These are phyloP conservation scores for Moniliella sp. DNA, from an alignment of 1,284 basidiomycete genomes.

Conservation along the genomic window DNA sequence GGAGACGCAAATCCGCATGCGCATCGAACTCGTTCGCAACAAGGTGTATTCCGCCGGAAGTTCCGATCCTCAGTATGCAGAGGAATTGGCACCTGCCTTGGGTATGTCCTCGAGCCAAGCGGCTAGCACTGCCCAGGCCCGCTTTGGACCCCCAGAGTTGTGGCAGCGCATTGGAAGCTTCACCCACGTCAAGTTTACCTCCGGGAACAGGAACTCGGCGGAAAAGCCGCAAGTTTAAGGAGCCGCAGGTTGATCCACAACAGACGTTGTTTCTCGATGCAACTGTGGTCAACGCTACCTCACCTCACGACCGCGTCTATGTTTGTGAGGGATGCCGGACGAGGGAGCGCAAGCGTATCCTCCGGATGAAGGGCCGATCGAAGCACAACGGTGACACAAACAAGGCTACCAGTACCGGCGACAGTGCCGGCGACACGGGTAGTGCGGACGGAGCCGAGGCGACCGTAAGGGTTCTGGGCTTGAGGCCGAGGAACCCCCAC, in stretches of 20 bases:
- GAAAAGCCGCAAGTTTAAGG: conserved; percentile 51
- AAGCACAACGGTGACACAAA: conserved; percentile 2
- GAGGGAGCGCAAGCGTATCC: conserved; percentile 38
- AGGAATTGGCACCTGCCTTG: no score
- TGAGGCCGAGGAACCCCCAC: no score
- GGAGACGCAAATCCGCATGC: conserved; percentile 46
- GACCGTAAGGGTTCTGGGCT: no score
- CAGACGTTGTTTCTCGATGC: conserved; percentile 31
- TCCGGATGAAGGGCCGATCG: conserved; percentile 27
- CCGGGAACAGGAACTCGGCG: conserved; percentile 30
- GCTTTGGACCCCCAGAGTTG: no score
- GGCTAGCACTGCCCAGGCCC: no score
- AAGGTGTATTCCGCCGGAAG: no score
- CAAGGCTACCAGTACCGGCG: conserved; percentile 1
- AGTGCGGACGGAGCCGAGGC: no score
- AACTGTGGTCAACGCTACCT: conserved; percentile 43
- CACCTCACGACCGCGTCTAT: conserved; percentile 51
- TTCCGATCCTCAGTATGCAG: no score
- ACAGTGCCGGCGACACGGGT: no score
- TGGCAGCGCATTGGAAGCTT: conserved; percentile 28
- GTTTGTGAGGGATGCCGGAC: conserved; percentile 46
- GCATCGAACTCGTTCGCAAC: conserved; percentile 24
- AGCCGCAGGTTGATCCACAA: conserved; percentile 20
- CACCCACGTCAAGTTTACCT: conserved; percentile 29
- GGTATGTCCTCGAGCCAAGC: no score